Base-by-base conservation (phyloP, 2,329 filamentous ascomycete species). In the Cadophora malorum region DNA sequence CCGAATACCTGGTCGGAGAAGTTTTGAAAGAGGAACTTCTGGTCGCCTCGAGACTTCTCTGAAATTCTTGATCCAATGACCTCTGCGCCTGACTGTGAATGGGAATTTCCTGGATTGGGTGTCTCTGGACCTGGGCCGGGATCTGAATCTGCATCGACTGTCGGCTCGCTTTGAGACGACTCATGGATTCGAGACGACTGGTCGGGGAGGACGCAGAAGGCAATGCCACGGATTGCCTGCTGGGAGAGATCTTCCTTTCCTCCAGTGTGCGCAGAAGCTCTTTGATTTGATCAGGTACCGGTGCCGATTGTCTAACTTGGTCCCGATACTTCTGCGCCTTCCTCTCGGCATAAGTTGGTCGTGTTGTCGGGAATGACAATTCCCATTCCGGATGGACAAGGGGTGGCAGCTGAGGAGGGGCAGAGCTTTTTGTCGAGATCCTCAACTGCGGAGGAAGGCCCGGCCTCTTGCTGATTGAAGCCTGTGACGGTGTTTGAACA, bases 401-500 rank as follows among this genome's bases (percentile, higher is more conserved):
- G 7, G 33, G 16, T 58, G 63, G 63, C 21, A 49, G 19, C 31
- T 35, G 63, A 23, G 33, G 25, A n/a, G 38, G 9, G 19, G 8
- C 35, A 33, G 50, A 47, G 38, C 45, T 64, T 23, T 21, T 6
- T 35, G 55, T 65, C 45, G 64, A 35, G 41, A 60, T 52, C 19
- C 61, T 63, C 47, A 53, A 47, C 19, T 53, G 47, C 8, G 49
- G 61, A 38, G 61, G 61, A 19, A 63, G 3, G 28, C 12, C 52
- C 9, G 59, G 19, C 23, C n/a, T 61, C 25, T 50, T 62, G 33
- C 19, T 58, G 8, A 25, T 21, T 28, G 33, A 19, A 23, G 55
- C n/a, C 4, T 49, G 50, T 38, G 61, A 25, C 7, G 67, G 49
- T 14, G 65, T 53, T 25, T 66, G 64, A 8, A 68, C 56, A 12